Percentiles rank a stretch among this genome's conserved stretches.
phyloP scores from a whole-genome alignment of 805 yeast genomes.

The Pichia sporocuriosa region DNA sequence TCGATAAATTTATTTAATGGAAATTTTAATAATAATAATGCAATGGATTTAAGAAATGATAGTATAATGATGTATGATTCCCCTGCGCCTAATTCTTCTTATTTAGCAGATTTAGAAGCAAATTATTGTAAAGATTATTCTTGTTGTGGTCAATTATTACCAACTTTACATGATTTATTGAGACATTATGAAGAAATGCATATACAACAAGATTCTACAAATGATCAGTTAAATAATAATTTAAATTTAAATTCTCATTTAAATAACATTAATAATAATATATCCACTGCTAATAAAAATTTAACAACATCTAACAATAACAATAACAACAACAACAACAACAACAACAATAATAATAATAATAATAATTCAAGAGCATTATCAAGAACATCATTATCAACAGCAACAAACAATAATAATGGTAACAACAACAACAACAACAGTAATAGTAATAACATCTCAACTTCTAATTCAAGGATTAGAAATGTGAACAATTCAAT shows the following conservation, averaged over 20 bases:
- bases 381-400: conserved; percentile 52
- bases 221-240: background rate
- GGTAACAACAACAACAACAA: background rate
- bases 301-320: no score
- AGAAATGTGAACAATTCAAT: conserved; percentile 44
- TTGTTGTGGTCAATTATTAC: conserved; percentile 89
- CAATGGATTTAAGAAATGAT: conserved; percentile 25
- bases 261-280: background rate
- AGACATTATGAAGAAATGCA: conserved; percentile 97
- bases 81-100: conserved; percentile 65
- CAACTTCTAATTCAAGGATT: conserved; percentile 29
- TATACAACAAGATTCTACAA: conserved; percentile 50
- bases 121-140: conserved; percentile 94
- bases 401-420: background rate
- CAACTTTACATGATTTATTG: conserved; percentile 87
- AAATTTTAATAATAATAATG: conserved; percentile 15
- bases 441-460: background rate
- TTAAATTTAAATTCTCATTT: background rate
- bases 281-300: background rate
- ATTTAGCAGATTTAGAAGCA: conserved; percentile 88
- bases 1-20: conserved; percentile 15
- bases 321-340: conserved; percentile 8
- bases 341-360: conserved; percentile 33
- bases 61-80: conserved; percentile 37
- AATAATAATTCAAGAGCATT: conserved; percentile 75